A percentile compares a stretch with the other conserved stretches of the same genome.
Evolutionary conservation across 169 alveolate genomes (phyloP).

Genomic region (Perkinsus chesapeaki): DNA sequence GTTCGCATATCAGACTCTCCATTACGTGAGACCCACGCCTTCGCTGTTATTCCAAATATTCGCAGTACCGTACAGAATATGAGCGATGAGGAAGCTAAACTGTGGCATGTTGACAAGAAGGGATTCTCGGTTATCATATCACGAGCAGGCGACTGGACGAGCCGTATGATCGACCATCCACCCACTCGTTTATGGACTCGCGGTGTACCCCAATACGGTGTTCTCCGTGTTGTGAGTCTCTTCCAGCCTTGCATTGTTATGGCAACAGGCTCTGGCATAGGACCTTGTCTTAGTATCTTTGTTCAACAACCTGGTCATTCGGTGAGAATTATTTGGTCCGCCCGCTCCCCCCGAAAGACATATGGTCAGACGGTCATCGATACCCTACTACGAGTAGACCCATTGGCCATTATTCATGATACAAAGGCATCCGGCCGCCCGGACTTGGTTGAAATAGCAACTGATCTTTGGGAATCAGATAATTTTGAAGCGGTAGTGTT

Average conservation of each 20-base stretch:
- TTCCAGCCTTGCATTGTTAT: not conserved
- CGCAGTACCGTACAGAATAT: not conserved
- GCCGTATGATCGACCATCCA: not conserved
- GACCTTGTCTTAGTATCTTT: not conserved
- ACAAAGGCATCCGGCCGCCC: not conserved
- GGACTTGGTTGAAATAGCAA: not conserved
- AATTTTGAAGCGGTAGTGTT: not conserved
- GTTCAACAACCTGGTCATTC: not conserved
- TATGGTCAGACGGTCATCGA: not conserved
- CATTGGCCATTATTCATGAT: not conserved
- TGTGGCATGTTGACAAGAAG: not conserved
- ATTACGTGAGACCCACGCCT: not conserved
- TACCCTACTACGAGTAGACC: not conserved
- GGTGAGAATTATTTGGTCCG: not conserved
- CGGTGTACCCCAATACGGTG: not conserved
- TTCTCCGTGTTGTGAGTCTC: not conserved
- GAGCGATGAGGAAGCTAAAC: not conserved
- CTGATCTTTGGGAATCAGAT: not conserved
- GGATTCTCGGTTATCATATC: not conserved
- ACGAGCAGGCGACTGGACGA: not conserved
- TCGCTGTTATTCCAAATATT: not conserved
- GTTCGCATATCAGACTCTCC: not conserved
- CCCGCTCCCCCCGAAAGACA: not conserved
- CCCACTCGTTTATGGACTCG: not conserved
- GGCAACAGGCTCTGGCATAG: not conserved